Evolutionary conservation across 176 grass and related monocot genomes (phyloP), one percentile per base, ranked within the genome.

Genomic region (Aegilops longissima): DNA sequence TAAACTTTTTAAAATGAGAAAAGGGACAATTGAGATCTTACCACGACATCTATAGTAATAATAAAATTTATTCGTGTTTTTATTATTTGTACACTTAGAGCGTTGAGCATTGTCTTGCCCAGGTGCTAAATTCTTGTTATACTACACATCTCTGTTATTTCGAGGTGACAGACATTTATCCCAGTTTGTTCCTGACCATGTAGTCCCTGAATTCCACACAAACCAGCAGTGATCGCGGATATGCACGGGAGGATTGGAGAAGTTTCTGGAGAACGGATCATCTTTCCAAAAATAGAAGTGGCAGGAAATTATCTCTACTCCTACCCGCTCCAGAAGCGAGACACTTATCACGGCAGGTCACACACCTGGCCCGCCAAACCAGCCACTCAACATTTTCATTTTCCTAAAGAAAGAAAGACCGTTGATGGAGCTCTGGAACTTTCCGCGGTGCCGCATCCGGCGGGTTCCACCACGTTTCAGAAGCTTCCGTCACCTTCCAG

Each of bases 401-500:
- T 52, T 52, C 49, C 5, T 18, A 52, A 5, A 16, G 47, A 27
- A 27, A 27, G 25, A 14, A 51, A 51, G 47, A 52, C 49, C 49
- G 49, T 51, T 52, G 51, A 18, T 18, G 51, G 51, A 54, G 51
- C 49, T 54, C 87, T 59, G 8, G 70, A 89, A 35, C 2, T 13
- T 85, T 89, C 86, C 17, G 18, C 44, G n/a, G 3, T 6, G 1
- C 51, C 47, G 13, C 61, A 42, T 62, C 85, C 12, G 54, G 87
- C 27, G 9, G 5, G 4, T 35, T 73, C 81, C 75, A 80, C 30
- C 10, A 30, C 2, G 61, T 88, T 87, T 78, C 69, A 52, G 92
- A 94, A 94, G 6, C 27, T 92, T 94, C 92, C 42, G 24, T 74
- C 58, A 14, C 13, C 17, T 92, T 94, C 89, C 58, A 62, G 88